phyloP scores from a whole-genome alignment of 2,329 filamentous ascomycete species.

The Cytospora piceicola region DNA sequence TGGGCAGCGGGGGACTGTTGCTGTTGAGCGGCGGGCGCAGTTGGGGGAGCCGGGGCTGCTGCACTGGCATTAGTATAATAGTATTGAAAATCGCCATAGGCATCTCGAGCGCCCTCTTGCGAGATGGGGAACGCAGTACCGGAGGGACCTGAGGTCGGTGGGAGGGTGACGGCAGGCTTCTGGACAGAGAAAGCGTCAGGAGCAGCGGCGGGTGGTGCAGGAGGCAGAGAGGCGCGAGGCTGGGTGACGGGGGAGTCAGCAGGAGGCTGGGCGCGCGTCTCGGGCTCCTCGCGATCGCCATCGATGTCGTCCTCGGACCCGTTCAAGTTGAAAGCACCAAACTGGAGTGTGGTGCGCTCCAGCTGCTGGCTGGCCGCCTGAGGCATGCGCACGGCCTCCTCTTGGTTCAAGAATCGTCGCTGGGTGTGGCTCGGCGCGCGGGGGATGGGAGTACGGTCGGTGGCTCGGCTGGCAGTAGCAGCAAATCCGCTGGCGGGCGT shows the following conservation, averaged over 20 bases:
- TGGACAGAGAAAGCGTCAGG: conserved; percentile 59
- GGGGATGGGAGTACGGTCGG: conserved; percentile 56
- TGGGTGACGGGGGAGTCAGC: conserved; percentile 88
- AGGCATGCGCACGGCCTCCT: conserved; percentile 98
- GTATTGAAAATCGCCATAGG: neutral
- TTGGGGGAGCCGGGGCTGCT: conserved; percentile 38
- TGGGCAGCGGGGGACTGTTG: conserved; percentile 40
- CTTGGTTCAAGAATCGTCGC: conserved; percentile 87
- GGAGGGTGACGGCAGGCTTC: conserved; percentile 56
- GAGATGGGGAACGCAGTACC: conserved; percentile 35
- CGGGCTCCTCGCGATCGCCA: conserved; percentile 90
- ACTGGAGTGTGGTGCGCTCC: conserved; percentile 90
- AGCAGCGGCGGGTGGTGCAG: conserved; percentile 59
- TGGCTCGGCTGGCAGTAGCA: conserved; percentile 81
- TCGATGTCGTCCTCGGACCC: conserved; percentile 87
- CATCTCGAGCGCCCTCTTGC: conserved; percentile 12
- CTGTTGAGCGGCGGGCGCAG: conserved; percentile 37
- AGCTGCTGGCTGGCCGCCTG: conserved; percentile 80
- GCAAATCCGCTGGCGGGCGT: conserved; percentile 74
- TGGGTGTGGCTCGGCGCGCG: conserved; percentile 77
- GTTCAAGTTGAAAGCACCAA: conserved; percentile 91
- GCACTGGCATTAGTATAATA: conserved; percentile 21
- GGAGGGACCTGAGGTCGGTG: conserved; percentile 45
- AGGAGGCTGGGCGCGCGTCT: conserved; percentile 90
- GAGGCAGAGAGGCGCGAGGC: conserved; percentile 85